phyloP scores from a whole-genome alignment of 495 filamentous ascomycete species.

The Neurospora africana region DNA sequence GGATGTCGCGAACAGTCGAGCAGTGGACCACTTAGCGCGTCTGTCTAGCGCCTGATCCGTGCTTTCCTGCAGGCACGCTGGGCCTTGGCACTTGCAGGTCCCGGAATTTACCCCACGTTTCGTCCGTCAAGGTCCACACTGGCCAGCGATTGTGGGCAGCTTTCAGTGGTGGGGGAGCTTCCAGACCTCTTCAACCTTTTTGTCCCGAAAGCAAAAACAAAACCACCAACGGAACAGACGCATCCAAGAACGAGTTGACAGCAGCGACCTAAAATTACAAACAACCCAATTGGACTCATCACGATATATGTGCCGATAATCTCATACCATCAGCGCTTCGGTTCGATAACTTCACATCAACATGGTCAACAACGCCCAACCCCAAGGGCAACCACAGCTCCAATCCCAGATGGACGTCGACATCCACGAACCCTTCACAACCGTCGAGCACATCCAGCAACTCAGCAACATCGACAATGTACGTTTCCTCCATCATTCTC shows the following conservation, averaged over 20 bases:
- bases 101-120: not conserved
- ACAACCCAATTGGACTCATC: not conserved
- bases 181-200: not conserved
- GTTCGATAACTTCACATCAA: not conserved
- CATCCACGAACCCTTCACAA: constrained; percentile 40
- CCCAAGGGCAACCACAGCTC: not conserved
- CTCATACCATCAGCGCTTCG: not conserved
- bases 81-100: not conserved
- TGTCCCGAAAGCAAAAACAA: not conserved
- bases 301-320: not conserved
- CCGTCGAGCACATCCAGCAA: constrained; percentile 64
- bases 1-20: not conserved
- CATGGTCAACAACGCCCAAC: constrained; percentile 6
- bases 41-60: not conserved
- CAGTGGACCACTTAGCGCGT: not conserved
- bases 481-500: constrained; percentile 2
- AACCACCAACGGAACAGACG: not conserved
- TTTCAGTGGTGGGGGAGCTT: not conserved
- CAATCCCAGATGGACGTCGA: constrained; percentile 4
- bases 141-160: not conserved
- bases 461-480: constrained; percentile 68
- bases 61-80: not conserved
- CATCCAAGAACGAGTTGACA: not conserved
- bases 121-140: not conserved
- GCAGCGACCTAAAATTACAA: not conserved